A percentile compares a stretch with the other conserved stretches of the same genome.
Evolutionary conservation across 768 basidiomycete species (phyloP).

Genomic region (Trametopsis cervina): DNA sequence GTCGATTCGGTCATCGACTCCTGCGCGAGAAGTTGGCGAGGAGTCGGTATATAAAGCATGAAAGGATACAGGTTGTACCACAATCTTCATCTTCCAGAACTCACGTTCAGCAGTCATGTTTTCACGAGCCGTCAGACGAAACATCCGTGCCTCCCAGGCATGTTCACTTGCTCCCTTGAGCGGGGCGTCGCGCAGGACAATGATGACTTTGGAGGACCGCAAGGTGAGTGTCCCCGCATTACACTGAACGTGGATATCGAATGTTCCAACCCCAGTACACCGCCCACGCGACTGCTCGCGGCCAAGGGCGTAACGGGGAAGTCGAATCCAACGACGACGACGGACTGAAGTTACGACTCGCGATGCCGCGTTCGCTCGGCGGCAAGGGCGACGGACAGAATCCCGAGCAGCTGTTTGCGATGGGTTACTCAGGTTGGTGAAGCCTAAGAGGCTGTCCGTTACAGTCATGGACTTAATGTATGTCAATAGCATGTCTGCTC

Average conservation of each 20-base stretch:
- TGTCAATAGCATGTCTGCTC: conserved; percentile 54
- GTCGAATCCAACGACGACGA: conserved; percentile 27
- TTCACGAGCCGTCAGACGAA: neutral
- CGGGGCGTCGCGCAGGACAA: neutral
- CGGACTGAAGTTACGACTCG: conserved; percentile 27
- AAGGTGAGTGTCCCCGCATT: conserved; percentile 32
- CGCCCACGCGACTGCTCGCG: conserved; percentile 56
- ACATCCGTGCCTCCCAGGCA: neutral
- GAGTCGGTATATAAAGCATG: neutral
- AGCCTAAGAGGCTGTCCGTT: conserved; percentile 4
- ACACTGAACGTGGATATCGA: too few relatives aligned
- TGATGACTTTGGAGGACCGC: conserved; percentile 37
- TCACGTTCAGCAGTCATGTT: neutral
- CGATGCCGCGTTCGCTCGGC: conserved; percentile 28
- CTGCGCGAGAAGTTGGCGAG: neutral
- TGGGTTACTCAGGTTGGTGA: conserved; percentile 30
- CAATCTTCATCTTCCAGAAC: neutral
- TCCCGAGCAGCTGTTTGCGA: conserved; percentile 33
- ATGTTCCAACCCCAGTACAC: conserved; percentile 43
- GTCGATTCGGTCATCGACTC: neutral
- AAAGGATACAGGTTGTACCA: too few relatives aligned
- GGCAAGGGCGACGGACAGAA: conserved; percentile 33
- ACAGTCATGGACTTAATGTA: neutral
- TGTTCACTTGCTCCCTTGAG: neutral
- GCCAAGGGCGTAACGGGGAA: conserved; percentile 58